Base-by-base conservation (phyloP, 306 rosid species). In the Morella rubra region DNA sequence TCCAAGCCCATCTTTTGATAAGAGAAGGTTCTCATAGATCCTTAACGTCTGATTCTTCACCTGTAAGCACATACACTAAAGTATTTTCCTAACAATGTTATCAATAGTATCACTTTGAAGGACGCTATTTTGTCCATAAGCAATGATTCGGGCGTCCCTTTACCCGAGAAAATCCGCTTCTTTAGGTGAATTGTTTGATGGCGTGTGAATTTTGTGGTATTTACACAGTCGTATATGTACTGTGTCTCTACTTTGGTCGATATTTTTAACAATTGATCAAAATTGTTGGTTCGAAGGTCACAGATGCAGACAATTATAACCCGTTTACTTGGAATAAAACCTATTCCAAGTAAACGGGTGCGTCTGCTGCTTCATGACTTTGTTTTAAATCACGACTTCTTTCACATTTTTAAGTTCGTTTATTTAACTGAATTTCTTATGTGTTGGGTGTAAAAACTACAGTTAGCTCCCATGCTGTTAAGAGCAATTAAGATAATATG, bases 231-330 rank as follows among this genome's bases (percentile, higher is more conserved):
- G 24, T 47, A 24, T 37, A 27, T 78, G 60, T 44, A 20, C 45
- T 41, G 50, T 40, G 14, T 50, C 40, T 24, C n/a, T 20, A 69
- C 22, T 68, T 22, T 56, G 44, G 3, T 59, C 20, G 41, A 78
- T 72, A 13, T 62, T 20, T 72, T 24, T 14, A 62, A 78, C 15
- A 50, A 51, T 15, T 40, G 55, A 7, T 13, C 18, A 8, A 27
- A 27, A 65, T 73, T 65, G 66, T 64, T 85, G 87, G 79, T 74
- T 89, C 86, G 55, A 56, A 95, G 99, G 91, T 88, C 97, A 75
- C 99, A 95, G 87, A 95, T 95, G 99, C 97, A 95, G 89, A 95
- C 99, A 54, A 92, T 92, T 76, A 88, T 95, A 76, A 87, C 97
- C n/a, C n/a, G n/a, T n/a, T n/a, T n/a, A n/a, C 99, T 95, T 81